A percentile compares a stretch with the other conserved stretches of the same genome.
Conservation (phyloP, 2,329 filamentous ascomycete genomes). For the Trichoderma hamatum region DNA sequence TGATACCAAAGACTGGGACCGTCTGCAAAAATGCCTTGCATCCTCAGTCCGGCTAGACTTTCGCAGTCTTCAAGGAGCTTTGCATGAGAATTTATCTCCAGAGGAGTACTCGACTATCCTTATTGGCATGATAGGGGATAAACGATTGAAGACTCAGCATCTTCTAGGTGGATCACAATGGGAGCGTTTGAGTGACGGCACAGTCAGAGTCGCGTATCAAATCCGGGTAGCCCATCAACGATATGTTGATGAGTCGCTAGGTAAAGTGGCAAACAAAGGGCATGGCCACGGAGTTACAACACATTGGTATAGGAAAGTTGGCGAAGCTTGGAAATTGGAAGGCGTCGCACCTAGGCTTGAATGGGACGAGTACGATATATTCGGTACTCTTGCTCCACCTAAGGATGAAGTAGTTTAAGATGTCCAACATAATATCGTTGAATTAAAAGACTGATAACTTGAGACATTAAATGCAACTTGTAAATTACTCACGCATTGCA, state of each 20-base stretch:
- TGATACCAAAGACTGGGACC: conserved; percentile 67
- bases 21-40: conserved; percentile 63
- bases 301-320: conserved; percentile 60
- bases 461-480: background rate
- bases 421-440: background rate
- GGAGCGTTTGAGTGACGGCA: conserved; percentile 59
- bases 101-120: conserved; percentile 26
- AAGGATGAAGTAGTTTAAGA: background rate
- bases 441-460: background rate
- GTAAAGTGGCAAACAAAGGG: conserved; percentile 58
- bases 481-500: no score
- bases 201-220: conserved; percentile 63
- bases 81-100: conserved; percentile 27
- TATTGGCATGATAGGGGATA: conserved; percentile 54
- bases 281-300: conserved; percentile 62
- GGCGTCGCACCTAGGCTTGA: conserved; percentile 58
- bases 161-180: conserved; percentile 63
- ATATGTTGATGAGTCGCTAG: conserved; percentile 54
- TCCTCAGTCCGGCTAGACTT: conserved; percentile 41
- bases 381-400: conserved; percentile 28
- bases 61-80: conserved; percentile 25
- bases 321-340: conserved; percentile 65
- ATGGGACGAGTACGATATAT: conserved; percentile 57
- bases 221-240: conserved; percentile 64
- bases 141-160: conserved; percentile 65